These are phyloP conservation scores for Phaffia tasmanica DNA, from an alignment of 768 basidiomycete genomes.

Conservation along the genomic window DNA sequence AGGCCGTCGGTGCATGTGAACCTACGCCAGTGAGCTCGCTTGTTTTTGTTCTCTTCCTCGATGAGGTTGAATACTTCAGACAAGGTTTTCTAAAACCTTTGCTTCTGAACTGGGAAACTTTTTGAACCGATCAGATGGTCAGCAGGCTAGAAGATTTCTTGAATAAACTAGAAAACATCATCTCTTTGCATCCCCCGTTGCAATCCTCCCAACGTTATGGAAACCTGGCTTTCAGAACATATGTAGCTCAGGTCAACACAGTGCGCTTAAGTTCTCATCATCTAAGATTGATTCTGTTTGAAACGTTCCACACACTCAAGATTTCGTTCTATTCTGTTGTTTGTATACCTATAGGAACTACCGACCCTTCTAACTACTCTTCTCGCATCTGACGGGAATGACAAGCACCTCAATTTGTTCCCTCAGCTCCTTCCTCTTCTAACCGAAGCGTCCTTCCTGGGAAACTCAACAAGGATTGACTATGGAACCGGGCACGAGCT, in stretches of 20 bases:
- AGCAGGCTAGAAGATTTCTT: slow-evolving; percentile 49
- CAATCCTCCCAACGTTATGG: slow-evolving; percentile 74
- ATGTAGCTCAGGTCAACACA: slow-evolving; percentile 67
- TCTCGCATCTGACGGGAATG: slow-evolving; percentile 43
- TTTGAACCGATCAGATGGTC: slow-evolving; percentile 30
- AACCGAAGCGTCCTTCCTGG: slow-evolving; percentile 57
- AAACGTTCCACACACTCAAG: background rate
- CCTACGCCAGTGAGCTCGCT: background rate
- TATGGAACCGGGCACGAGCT: slow-evolving; percentile 96
- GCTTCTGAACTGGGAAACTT: background rate
- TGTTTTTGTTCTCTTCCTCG: background rate
- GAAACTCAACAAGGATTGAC: slow-evolving; percentile 80
- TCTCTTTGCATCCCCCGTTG: slow-evolving; percentile 66
- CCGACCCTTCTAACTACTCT: slow-evolving; percentile 43
- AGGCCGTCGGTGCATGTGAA: background rate
- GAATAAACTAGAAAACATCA: slow-evolving; percentile 58
- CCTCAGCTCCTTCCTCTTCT: slow-evolving; percentile 69
- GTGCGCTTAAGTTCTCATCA: slow-evolving; percentile 40
- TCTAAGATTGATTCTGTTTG: background rate
- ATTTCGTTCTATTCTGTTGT: background rate
- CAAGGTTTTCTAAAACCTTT: background rate
- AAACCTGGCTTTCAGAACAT: slow-evolving; percentile 77
- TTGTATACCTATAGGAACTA: slow-evolving; percentile 47
- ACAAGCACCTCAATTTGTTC: slow-evolving; percentile 37
- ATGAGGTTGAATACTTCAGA: no score